phyloP scores from a whole-genome alignment of 352 stramenopile genomes.

The Pelagophyceae sp. region DNA sequence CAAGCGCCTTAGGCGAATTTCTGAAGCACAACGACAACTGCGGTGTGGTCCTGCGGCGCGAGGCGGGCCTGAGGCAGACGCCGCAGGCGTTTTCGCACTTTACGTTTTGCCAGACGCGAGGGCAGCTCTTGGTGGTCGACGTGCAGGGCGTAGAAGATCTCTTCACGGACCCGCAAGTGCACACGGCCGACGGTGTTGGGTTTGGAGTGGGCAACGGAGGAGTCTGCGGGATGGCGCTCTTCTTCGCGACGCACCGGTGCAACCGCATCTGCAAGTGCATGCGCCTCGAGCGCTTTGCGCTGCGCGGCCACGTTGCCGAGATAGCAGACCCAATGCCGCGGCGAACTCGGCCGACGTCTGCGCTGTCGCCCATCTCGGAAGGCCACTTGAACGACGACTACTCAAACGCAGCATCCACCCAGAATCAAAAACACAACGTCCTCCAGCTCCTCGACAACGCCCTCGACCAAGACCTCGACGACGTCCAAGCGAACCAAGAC shows the following conservation, averaged over 20 bases:
- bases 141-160: slow-evolving; percentile 86
- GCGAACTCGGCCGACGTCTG: background rate
- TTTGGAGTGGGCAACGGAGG: slow-evolving; percentile 60
- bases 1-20: too few relatives aligned
- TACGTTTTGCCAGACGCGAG: slow-evolving; percentile 80
- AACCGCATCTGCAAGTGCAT: slow-evolving; percentile 66
- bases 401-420: background rate
- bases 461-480: too few relatives aligned
- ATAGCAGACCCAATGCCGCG: background rate
- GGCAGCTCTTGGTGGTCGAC: slow-evolving; percentile 79
- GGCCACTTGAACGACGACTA: background rate
- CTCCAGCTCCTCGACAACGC: too few relatives aligned
- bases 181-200: slow-evolving; percentile 51
- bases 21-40: slow-evolving; percentile 60
- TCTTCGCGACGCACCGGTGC: slow-evolving; percentile 64
- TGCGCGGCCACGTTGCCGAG: background rate
- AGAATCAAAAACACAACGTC: too few relatives aligned
- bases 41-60: slow-evolving; percentile 47
- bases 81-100: slow-evolving; percentile 82
- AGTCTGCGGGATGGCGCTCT: slow-evolving; percentile 54
- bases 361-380: background rate
- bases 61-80: slow-evolving; percentile 31
- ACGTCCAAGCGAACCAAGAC: too few relatives aligned
- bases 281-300: background rate
- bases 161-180: slow-evolving; percentile 87